Conservation (phyloP, 2,329 filamentous ascomycete species). For the Helotiales sp. region DNA sequence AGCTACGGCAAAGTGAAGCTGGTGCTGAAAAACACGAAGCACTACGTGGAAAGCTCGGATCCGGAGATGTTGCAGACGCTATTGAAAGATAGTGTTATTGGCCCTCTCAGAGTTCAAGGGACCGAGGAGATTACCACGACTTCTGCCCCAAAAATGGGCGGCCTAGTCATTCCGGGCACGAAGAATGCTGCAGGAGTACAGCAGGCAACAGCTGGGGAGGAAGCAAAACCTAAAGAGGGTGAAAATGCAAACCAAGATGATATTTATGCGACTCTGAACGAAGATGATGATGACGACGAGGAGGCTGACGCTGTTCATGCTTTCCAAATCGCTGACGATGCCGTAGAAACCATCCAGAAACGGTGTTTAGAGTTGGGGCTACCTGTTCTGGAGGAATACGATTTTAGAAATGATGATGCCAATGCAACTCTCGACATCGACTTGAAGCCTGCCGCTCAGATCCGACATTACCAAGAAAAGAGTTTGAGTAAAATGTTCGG, state of each 20-base stretch:
- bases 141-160: constrained; percentile 81
- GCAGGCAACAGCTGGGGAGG: constrained; percentile 58
- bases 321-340: constrained; percentile 83
- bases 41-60: constrained; percentile 91
- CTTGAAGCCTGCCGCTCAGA: constrained; percentile 83
- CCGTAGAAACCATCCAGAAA: constrained; percentile 85
- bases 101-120: constrained; percentile 71
- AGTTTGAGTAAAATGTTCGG: constrained; percentile 99
- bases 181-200: constrained; percentile 87
- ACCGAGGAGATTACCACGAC: constrained; percentile 73
- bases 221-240: constrained; percentile 43
- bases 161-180: constrained; percentile 89
- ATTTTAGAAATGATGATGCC: constrained; percentile 86
- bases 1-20: constrained; percentile 96
- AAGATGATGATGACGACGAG: constrained; percentile 81
- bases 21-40: constrained; percentile 90
- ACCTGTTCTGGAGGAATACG: constrained; percentile 93
- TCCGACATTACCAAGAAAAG: constrained; percentile 94
- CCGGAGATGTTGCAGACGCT: constrained; percentile 82
- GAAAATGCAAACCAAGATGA: constrained; percentile 61
- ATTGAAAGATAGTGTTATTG: constrained; percentile 82
- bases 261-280: constrained; percentile 70
- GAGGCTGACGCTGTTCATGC: constrained; percentile 86
- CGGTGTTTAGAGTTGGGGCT: constrained; percentile 84
- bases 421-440: constrained; percentile 95